Evolutionary conservation across 1,284 basidiomycete species (phyloP).

Genomic region (Bondarzewia mesenterica): DNA sequence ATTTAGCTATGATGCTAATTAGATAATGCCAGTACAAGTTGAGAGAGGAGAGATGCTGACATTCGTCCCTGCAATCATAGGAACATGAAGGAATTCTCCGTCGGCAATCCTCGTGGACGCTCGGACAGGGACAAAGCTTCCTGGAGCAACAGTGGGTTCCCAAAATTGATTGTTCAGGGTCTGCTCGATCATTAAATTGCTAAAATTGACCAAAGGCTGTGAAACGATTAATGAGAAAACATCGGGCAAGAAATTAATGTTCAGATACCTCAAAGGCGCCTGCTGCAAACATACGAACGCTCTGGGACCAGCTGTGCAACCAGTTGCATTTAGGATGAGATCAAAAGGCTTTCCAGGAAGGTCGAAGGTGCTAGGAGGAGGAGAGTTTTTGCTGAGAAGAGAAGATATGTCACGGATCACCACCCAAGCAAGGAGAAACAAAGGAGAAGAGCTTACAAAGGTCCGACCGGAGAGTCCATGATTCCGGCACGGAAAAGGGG

Average conservation of each 20-base stretch:
- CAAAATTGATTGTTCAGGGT: conserved; percentile 49
- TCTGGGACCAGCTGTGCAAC: conserved; percentile 33
- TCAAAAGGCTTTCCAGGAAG: conserved; percentile 45
- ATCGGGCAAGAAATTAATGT: background rate
- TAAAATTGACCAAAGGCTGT: conserved; percentile 39
- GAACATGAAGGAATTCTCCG: conserved; percentile 46
- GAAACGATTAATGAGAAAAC: too few species aligned
- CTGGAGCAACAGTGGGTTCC: conserved; percentile 46
- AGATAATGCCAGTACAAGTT: background rate
- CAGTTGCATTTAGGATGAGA: conserved; percentile 35
- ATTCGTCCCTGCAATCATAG: conserved; percentile 48
- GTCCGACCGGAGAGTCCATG: conserved; percentile 45
- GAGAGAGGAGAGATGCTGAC: conserved; percentile 23
- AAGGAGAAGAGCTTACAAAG: conserved; percentile 38
- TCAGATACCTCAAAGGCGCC: conserved; percentile 29
- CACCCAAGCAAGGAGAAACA: background rate
- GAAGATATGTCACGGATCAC: background rate
- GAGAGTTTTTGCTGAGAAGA: conserved; percentile 41
- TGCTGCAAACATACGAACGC: conserved; percentile 39
- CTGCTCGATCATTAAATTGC: conserved; percentile 35
- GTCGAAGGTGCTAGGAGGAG: conserved; percentile 44
- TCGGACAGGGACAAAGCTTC: conserved; percentile 40
- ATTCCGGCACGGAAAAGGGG: conserved; percentile 46
- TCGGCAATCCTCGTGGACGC: conserved; percentile 38
- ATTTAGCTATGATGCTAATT: conserved; percentile 30